phyloP scores from a whole-genome alignment of 2,329 filamentous ascomycete species.

The Anthostomella pinea region DNA sequence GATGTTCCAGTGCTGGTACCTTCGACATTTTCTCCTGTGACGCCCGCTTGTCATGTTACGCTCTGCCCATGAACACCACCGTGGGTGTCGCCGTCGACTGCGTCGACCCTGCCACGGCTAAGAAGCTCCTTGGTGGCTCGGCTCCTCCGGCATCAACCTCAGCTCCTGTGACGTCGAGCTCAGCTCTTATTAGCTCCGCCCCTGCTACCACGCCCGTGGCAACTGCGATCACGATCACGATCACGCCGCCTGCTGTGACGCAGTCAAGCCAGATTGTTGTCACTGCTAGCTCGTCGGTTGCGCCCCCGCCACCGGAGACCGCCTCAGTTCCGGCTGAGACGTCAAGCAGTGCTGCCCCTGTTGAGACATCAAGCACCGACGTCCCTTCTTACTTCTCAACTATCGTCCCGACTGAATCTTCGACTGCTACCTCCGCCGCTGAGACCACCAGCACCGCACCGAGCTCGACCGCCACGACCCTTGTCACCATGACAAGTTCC shows the following conservation, averaged over 20 bases:
- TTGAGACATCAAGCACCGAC: too few species aligned
- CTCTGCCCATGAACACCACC: slow-evolving; percentile 50
- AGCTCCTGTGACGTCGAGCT: slow-evolving; percentile 3
- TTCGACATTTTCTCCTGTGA: slow-evolving; percentile 42
- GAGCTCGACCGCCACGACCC: too few species aligned
- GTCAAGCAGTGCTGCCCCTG: too few species aligned
- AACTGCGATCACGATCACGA: slow-evolving; percentile 18
- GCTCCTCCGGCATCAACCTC: slow-evolving; percentile 11
- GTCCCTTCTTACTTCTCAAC: too few species aligned
- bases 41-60: slow-evolving; percentile 45
- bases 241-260: slow-evolving; percentile 25
- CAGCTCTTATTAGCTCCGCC: slow-evolving; percentile 7
- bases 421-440: too few species aligned
- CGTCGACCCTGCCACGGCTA: slow-evolving; percentile 38
- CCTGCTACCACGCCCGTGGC: slow-evolving; percentile 6
- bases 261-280: slow-evolving; percentile 20
- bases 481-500: too few species aligned
- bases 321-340: too few species aligned
- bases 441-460: too few species aligned
- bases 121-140: slow-evolving; percentile 38
- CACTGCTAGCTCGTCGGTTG: slow-evolving; percentile 1
- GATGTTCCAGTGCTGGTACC: slow-evolving; percentile 39
- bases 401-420: too few species aligned
- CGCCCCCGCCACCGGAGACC: not conserved
- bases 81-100: slow-evolving; percentile 50